Conservation (phyloP, 2,329 filamentous ascomycete species). For the Zymoseptoria pseudotritici region DNA sequence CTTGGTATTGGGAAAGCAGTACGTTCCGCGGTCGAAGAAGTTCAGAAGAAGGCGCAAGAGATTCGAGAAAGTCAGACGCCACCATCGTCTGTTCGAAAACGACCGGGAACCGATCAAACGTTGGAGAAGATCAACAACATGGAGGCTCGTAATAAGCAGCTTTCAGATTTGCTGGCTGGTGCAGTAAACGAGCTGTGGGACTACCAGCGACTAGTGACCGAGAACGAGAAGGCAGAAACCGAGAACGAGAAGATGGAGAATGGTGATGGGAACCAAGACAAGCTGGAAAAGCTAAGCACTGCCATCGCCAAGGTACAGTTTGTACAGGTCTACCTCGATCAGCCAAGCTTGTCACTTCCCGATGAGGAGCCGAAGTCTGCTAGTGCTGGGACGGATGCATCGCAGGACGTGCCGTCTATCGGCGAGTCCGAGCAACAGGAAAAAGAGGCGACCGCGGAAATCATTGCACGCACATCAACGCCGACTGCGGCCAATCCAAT, state of each 20-base stretch:
- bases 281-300: constrained; percentile 37
- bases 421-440: background rate
- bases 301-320: constrained; percentile 46
- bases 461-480: background rate
- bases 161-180: constrained; percentile 62
- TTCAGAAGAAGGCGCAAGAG: constrained; percentile 65
- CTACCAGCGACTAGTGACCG: constrained; percentile 44
- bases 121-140: constrained; percentile 40
- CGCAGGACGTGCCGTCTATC: background rate
- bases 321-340: constrained; percentile 44
- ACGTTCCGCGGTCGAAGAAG: constrained; percentile 72
- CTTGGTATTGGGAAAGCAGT: constrained; percentile 75
- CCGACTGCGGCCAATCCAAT: background rate
- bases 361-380: constrained; percentile 25
- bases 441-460: background rate
- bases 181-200: constrained; percentile 57
- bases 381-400: background rate
- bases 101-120: constrained; percentile 37
- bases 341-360: constrained; percentile 38
- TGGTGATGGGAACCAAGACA: constrained; percentile 15
- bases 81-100: constrained; percentile 25
- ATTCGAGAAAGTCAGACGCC: constrained; percentile 45
- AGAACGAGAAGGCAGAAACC: constrained; percentile 27
- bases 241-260: constrained; percentile 23
- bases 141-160: constrained; percentile 57